Percentiles rank a stretch among this genome's conserved stretches.
These are phyloP conservation scores for Hortiboletus campestris DNA, from an alignment of 768 basidiomycete genomes.

Conservation along the genomic window DNA sequence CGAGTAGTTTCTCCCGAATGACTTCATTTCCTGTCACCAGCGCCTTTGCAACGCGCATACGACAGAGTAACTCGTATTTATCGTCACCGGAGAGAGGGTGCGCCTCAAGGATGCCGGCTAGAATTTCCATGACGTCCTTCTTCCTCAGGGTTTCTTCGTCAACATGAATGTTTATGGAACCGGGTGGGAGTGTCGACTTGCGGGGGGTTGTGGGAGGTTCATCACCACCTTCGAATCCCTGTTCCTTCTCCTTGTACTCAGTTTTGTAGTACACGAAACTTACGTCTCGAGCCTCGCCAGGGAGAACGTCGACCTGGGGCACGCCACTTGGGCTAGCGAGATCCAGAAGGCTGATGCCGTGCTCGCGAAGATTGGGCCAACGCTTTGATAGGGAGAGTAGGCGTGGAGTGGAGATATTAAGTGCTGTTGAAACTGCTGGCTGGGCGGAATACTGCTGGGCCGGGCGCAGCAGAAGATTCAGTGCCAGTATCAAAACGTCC, in stretches of 20 bases:
- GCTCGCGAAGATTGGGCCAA: slow-evolving; percentile 81
- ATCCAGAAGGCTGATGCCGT: slow-evolving; percentile 73
- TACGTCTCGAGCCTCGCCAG: slow-evolving; percentile 73
- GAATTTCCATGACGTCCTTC: slow-evolving; percentile 69
- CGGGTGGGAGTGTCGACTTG: slow-evolving; percentile 42
- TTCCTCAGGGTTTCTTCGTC: slow-evolving; percentile 57
- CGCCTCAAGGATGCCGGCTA: slow-evolving; percentile 68
- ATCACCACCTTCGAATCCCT: slow-evolving; percentile 41
- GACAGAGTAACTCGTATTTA: slow-evolving; percentile 85
- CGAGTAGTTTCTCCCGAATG: slow-evolving; percentile 76
- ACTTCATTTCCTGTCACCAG: slow-evolving; percentile 55
- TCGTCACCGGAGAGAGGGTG: slow-evolving; percentile 75
- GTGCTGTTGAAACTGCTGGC: slow-evolving; percentile 76
- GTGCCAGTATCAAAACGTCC: slow-evolving; percentile 78
- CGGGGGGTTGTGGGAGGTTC: slow-evolving; percentile 50
- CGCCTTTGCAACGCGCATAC: slow-evolving; percentile 76
- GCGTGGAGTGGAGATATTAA: slow-evolving; percentile 79
- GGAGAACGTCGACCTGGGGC: slow-evolving; percentile 58
- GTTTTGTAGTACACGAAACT: slow-evolving; percentile 80
- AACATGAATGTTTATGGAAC: slow-evolving; percentile 61
- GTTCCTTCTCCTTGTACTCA: slow-evolving; percentile 47
- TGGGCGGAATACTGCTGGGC: slow-evolving; percentile 93
- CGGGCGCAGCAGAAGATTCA: slow-evolving; percentile 87
- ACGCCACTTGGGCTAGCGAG: slow-evolving; percentile 57
- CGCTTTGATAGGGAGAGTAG: slow-evolving; percentile 81